Base-by-base conservation (phyloP, 2,329 filamentous ascomycete species). In the Cercospora sp. region DNA sequence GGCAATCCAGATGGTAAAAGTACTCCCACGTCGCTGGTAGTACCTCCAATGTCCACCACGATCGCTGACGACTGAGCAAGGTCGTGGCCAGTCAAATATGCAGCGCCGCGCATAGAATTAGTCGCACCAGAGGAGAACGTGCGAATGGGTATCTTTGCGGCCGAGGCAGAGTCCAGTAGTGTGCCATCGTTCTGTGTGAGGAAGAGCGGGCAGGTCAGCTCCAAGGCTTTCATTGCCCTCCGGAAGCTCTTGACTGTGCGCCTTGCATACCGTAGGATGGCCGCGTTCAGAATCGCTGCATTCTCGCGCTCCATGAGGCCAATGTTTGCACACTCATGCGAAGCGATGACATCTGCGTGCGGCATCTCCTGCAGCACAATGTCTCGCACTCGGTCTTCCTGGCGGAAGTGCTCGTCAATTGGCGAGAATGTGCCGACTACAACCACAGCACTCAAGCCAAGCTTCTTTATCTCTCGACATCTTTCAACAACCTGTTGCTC, bases 11-110 rank as follows among this genome's bases (percentile, higher is more conserved):
- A 88, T 0, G 84, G 81, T 5, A 87, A 80, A 3, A 90, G 75
- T 0, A 88, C 78, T 0, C 88, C 87, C 10, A 89, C 85, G 69
- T 90, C 88, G 0, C 86, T 86, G 0, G 88, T 90, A 0, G 89
- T 90, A 1, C 89, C 88, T 0, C 89, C 88, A 66, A 90, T 87
- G 71, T 90, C 88, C 1, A 89, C 84, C 0, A 90, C 87, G 75
- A 89, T 85, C 53, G 73, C 74, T 23, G 72, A 77, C 26, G 72
- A 76, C 39, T 72, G 77, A 60, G 75, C 69, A 7, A 72, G 73
- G 20, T 75, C 69, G 20, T 77, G 73, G 2, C 72, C 74, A 53
- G 84, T 83, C 1, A 91, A 78, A 65, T 89, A 89, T 0, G 87
- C 88, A 10, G 83, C 84, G 10, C 84, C 84, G 12, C 83, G 80